phyloP scores from a whole-genome alignment of 78 protist species.

The slime mould (Dictyostelium discoideum) region DNA sequence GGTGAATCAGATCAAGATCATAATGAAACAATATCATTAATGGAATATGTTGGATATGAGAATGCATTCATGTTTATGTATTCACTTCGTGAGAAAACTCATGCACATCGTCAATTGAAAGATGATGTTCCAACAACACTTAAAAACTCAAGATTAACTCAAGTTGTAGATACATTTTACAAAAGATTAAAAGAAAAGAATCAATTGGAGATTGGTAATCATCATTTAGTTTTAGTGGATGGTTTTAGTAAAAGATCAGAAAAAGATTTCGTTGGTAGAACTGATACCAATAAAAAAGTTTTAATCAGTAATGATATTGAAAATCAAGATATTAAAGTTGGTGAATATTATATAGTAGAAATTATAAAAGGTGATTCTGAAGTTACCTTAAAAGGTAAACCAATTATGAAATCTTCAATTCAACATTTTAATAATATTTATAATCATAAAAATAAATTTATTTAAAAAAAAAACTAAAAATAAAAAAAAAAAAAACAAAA shows the following conservation, averaged over 20 bases:
- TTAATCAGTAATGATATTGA: not conserved
- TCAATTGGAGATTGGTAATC: slow-evolving; percentile 58
- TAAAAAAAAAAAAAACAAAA: not conserved
- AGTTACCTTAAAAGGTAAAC: slow-evolving; percentile 48
- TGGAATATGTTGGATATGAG: slow-evolving; percentile 84
- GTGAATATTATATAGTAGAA: slow-evolving; percentile 58
- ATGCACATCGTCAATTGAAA: slow-evolving; percentile 64
- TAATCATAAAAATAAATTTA: not conserved
- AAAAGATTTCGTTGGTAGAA: slow-evolving; percentile 72
- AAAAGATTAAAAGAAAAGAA: slow-evolving; percentile 20
- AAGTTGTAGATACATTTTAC: slow-evolving; percentile 72
- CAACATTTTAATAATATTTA: slow-evolving; percentile 7
- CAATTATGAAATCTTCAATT: slow-evolving; percentile 42
- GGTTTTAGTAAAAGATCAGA: slow-evolving; percentile 46
- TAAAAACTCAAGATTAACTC: slow-evolving; percentile 26
- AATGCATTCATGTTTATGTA: slow-evolving; percentile 86
- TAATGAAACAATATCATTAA: slow-evolving; percentile 72
- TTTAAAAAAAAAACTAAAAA: not conserved
- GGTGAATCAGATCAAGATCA: slow-evolving; percentile 96
- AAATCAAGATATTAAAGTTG: not conserved
- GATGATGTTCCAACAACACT: slow-evolving; percentile 59
- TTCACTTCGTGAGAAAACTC: slow-evolving; percentile 82
- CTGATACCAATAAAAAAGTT: slow-evolving; percentile 81
- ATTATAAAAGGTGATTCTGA: slow-evolving; percentile 33
- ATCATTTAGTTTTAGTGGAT: slow-evolving; percentile 77